These are phyloP conservation scores for Hypholoma sublateritium DNA, from an alignment of 768 basidiomycete species.

Conservation along the genomic window DNA sequence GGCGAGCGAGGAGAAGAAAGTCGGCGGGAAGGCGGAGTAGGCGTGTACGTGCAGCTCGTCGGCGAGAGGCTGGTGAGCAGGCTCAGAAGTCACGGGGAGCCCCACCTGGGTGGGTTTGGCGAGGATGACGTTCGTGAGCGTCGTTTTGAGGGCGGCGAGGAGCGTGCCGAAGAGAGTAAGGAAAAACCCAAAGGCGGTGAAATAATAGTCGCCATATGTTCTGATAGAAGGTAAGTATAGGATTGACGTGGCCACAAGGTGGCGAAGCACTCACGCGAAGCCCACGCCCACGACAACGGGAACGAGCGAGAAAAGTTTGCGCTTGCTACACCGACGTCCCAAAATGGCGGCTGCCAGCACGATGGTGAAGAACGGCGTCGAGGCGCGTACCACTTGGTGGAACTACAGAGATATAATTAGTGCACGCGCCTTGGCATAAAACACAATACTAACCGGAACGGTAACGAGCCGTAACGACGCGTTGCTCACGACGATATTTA, in stretches of 20 bases:
- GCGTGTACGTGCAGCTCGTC: not conserved
- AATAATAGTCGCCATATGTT: slow-evolving; percentile 95
- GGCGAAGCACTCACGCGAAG: slow-evolving; percentile 64
- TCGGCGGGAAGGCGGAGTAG: slow-evolving; percentile 8
- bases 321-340: slow-evolving; percentile 52
- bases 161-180: slow-evolving; percentile 89
- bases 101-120: slow-evolving; percentile 16
- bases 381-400: slow-evolving; percentile 94
- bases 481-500: slow-evolving; percentile 96
- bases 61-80: not conserved
- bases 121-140: slow-evolving; percentile 77
- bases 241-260: not conserved
- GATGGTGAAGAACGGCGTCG: slow-evolving; percentile 92
- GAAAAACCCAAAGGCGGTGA: slow-evolving; percentile 79
- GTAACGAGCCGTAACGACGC: slow-evolving; percentile 86
- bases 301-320: slow-evolving; percentile 70
- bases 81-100: slow-evolving; percentile 14
- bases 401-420: slow-evolving; percentile 52
- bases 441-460: slow-evolving; percentile 64
- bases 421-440: not conserved
- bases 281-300: slow-evolving; percentile 91
- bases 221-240: slow-evolving; percentile 33
- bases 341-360: slow-evolving; percentile 72
- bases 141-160: slow-evolving; percentile 91
- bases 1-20: slow-evolving; percentile 13